Percentiles rank a stretch among this genome's conserved stretches.
phyloP scores from a whole-genome alignment of 768 basidiomycete genomes.

The Clavulina sp. region DNA sequence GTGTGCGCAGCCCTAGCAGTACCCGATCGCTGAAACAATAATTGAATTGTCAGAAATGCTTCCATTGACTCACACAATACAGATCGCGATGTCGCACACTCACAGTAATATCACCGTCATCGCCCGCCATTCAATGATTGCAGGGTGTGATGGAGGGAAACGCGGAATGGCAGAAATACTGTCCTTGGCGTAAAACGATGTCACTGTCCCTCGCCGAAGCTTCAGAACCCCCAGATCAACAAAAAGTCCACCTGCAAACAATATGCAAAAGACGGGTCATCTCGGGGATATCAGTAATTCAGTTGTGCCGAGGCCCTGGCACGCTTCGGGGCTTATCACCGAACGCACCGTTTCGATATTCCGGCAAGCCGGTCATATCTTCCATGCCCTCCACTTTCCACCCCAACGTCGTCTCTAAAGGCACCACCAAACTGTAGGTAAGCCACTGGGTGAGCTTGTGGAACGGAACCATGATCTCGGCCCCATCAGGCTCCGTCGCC shows the following conservation, averaged over 20 bases:
- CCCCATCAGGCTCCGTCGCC: slow-evolving; percentile 30
- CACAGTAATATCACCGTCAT: slow-evolving; percentile 88
- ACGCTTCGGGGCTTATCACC: too few species aligned
- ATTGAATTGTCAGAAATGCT: slow-evolving; percentile 1
- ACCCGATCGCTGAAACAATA: slow-evolving; percentile 81
- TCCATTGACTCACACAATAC: slow-evolving; percentile 2
- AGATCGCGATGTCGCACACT: too few species aligned
- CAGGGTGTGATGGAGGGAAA: slow-evolving; percentile 61
- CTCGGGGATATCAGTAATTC: not conserved
- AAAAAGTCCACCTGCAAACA: slow-evolving; percentile 61
- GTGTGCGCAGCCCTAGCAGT: slow-evolving; percentile 45
- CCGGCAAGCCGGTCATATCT: slow-evolving; percentile 82
- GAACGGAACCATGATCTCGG: slow-evolving; percentile 72
- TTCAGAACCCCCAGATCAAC: slow-evolving; percentile 67
- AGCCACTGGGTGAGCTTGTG: slow-evolving; percentile 95
- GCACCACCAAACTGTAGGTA: slow-evolving; percentile 75
- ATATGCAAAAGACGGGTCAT: not conserved
- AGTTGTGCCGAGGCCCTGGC: not conserved
- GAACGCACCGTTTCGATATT: slow-evolving; percentile 77
- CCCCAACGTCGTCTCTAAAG: slow-evolving; percentile 53
- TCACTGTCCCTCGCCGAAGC: slow-evolving; percentile 38
- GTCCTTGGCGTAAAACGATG: slow-evolving; percentile 25
- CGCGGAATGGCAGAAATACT: slow-evolving; percentile 34
- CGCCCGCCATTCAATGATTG: slow-evolving; percentile 90
- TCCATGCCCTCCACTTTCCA: slow-evolving; percentile 75